Base-by-base conservation (phyloP, 768 basidiomycete genomes). In the Agrocybe praecox region DNA sequence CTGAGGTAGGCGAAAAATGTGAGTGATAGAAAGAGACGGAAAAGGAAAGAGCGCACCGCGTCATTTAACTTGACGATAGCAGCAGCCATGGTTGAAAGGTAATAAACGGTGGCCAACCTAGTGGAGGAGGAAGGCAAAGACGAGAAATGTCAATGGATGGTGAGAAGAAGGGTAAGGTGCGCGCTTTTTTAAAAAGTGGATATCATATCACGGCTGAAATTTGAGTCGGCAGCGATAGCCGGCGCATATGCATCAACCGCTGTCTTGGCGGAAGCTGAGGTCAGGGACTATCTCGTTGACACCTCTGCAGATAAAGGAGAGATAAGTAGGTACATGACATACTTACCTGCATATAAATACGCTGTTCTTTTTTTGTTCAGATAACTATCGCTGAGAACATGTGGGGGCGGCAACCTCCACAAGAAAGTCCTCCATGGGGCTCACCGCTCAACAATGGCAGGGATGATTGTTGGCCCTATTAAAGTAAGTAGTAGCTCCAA, bases 1-100 rank as follows among this genome's bases (percentile, higher is more conserved):
- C 82, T 83, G 29, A 40, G 46, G 51, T 23, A 43, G n/a, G 34
- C 29, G 44, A 48, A 57, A 55, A 45, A 46, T 21, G 36, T 44
- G 55, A 29, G 34, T 59, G 44, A 57, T 56, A 19, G 50, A 24
- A 7, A 49, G 43, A 15, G 14, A 23, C n/a, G 18, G 40, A 46
- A 50, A 40, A 54, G 53, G 58, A 55, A 59, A 59, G 34, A 29
- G 24, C 53, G 49, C 52, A 77, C 76, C 52, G 66, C 65, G 47
- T 67, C 60, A 47, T 67, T 67, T 33, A 67, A 48, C 45, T 59
- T 62, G 36, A 62, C 55, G 45, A 63, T 19, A 50, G 40, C 53
- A 43, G 59, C 55, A n/a, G 60, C 48, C 65, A 66, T 65, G 26
- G 42, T 24, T 23, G 22, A 53, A 17, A 55, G 14, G 19, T 36